These are phyloP conservation scores for Niveomyces coronatus DNA, from an alignment of 2,329 filamentous ascomycete species.

Conservation along the genomic window DNA sequence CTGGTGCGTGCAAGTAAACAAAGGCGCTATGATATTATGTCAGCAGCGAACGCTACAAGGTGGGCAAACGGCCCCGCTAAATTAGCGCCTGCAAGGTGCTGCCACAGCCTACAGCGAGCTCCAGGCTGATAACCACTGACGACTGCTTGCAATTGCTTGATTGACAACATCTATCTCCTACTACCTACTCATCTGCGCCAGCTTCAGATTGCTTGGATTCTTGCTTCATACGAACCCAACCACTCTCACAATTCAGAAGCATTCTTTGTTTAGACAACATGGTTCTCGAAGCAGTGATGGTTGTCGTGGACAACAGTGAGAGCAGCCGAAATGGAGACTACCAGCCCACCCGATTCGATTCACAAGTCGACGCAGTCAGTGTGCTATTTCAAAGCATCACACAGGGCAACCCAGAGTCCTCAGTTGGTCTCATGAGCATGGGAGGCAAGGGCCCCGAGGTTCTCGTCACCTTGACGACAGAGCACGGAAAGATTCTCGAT, in stretches of 20 bases:
- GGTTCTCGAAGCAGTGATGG: conserved; percentile 98
- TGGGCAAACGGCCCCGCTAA: not conserved
- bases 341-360: conserved; percentile 88
- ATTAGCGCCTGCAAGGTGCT: not conserved
- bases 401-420: conserved; percentile 90
- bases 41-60: conserved; percentile 9
- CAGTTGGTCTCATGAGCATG: conserved; percentile 98
- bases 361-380: conserved; percentile 89
- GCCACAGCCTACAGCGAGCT: conserved; percentile 2
- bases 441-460: conserved; percentile 96
- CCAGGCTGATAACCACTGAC: conserved; percentile 12
- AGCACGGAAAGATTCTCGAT: conserved; percentile 90
- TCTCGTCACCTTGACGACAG: conserved; percentile 88
- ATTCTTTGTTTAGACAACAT: no score
- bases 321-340: conserved; percentile 92
- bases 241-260: not conserved
- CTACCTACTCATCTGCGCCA: conserved; percentile 4
- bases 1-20: no score
- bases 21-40: conserved; percentile 12
- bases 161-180: conserved; percentile 1
- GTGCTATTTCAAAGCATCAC: conserved; percentile 95
- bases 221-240: no score
- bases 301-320: conserved; percentile 99
- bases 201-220: no score
- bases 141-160: conserved; percentile 9